Conservation (phyloP, 179 eudicot species). For the Pouteria campechiana region DNA sequence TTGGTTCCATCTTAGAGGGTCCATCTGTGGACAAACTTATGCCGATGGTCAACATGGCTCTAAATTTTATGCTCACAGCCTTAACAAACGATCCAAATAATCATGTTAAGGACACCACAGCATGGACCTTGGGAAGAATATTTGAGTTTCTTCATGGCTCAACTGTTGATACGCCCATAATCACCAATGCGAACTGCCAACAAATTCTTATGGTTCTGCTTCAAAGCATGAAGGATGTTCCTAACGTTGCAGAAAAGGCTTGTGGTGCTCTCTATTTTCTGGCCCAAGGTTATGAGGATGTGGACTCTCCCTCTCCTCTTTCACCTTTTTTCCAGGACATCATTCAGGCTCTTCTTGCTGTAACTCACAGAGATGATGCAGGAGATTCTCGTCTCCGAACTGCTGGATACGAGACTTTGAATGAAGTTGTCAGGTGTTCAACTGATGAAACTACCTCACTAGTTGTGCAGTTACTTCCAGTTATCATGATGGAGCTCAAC, state of each 20-base stretch:
- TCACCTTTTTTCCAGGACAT: slow-evolving; percentile 64
- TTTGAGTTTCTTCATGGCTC: slow-evolving; percentile 78
- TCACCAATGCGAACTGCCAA: slow-evolving; percentile 48
- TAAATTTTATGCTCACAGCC: slow-evolving; percentile 73
- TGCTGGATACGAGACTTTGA: slow-evolving; percentile 84
- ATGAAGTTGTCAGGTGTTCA: slow-evolving; percentile 79
- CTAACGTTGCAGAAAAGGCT: slow-evolving; percentile 77
- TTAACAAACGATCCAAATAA: slow-evolving; percentile 70
- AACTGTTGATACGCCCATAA: slow-evolving; percentile 47
- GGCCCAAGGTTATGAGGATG: slow-evolving; percentile 83
- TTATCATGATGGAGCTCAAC: slow-evolving; percentile 51
- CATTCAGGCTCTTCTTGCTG: slow-evolving; percentile 43
- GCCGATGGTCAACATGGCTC: slow-evolving; percentile 62
- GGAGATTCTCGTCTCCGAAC: slow-evolving; percentile 59
- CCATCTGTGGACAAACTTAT: slow-evolving; percentile 63
- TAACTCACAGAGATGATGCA: slow-evolving; percentile 65
- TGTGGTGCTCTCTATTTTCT: slow-evolving; percentile 86
- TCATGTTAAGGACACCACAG: slow-evolving; percentile 92
- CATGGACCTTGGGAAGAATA: slow-evolving; percentile 88
- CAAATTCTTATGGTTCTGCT: slow-evolving; percentile 47
- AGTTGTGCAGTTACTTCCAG: slow-evolving; percentile 59
- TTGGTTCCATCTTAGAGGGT: slow-evolving; percentile 92
- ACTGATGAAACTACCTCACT: slow-evolving; percentile 44
- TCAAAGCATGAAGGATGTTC: slow-evolving; percentile 65
- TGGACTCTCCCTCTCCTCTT: slow-evolving; percentile 40